Evolutionary conservation across 257 asterid genomes (phyloP).

Genomic region (Nicotiana knightiana): DNA sequence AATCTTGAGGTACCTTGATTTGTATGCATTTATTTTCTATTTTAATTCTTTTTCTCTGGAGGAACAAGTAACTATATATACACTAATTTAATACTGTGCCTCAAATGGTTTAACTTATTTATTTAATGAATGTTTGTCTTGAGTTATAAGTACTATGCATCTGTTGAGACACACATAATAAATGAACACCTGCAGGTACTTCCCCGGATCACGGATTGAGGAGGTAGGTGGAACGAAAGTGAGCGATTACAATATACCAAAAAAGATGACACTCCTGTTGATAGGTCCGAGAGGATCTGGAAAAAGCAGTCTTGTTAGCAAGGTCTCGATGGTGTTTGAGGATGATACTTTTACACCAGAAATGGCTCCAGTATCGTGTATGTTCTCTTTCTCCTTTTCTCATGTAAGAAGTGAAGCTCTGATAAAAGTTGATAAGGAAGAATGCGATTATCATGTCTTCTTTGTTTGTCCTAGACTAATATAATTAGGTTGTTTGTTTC

Average conservation of each 20-base stretch:
- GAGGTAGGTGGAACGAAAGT: conserved; percentile 25
- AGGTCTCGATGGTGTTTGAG: conserved; percentile 49
- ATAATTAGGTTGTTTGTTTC: background rate
- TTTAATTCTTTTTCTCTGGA: background rate
- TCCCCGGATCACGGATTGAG: conserved; percentile 66
- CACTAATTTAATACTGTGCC: background rate
- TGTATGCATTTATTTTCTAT: background rate
- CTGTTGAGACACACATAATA: background rate
- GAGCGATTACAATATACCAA: conserved; percentile 33
- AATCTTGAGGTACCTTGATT: conserved; percentile 47
- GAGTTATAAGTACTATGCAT: background rate
- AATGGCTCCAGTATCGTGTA: conserved; percentile 82
- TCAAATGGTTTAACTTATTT: background rate
- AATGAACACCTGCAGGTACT: conserved; percentile 45
- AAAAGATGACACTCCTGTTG: conserved; percentile 47
- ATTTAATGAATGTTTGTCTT: background rate
- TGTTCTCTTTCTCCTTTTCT: background rate
- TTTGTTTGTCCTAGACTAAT: background rate
- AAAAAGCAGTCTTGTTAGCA: conserved; percentile 85
- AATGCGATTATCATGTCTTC: background rate
- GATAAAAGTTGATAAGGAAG: background rate
- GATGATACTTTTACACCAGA: conserved; percentile 34
- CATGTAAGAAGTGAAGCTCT: background rate
- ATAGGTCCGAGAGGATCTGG: conserved; percentile 81
- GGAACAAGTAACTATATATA: background rate